Evolutionary conservation across 805 yeast genomes (phyloP).

Genomic region (Cyberlindnera mrakii): DNA sequence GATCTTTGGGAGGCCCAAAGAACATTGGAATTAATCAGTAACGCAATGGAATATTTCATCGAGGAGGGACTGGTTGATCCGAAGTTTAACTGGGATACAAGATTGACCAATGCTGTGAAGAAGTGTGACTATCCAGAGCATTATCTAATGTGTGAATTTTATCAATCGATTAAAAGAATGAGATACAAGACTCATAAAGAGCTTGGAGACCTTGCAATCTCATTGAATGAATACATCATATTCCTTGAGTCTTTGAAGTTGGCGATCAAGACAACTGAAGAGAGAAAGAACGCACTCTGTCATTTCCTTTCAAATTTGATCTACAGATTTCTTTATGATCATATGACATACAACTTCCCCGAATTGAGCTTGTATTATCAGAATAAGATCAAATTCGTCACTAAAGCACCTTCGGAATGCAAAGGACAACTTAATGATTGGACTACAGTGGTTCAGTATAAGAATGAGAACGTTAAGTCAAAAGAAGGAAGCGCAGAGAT

Average conservation of each 20-base stretch:
- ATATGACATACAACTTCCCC: background rate
- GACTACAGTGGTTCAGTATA: background rate
- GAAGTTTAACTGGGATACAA: background rate
- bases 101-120: too few relatives aligned
- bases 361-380: background rate
- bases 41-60: conserved; percentile 1
- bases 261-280: background rate
- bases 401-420: background rate
- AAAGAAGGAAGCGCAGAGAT: background rate
- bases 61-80: background rate
- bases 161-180: too few relatives aligned
- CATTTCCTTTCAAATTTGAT: background rate
- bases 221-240: background rate
- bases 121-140: too few relatives aligned
- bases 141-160: too few relatives aligned
- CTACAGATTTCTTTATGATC: background rate
- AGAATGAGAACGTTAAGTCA: background rate
- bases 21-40: conserved; percentile 1
- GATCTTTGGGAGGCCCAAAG: background rate
- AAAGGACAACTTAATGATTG: conserved; percentile 1
- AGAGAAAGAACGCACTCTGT: background rate
- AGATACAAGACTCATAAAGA: too few relatives aligned
- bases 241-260: background rate
- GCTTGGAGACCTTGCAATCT: background rate
- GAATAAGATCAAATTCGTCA: background rate